Base-by-base conservation (phyloP, 2,329 filamentous ascomycete genomes). In the Claviceps paspali region DNA sequence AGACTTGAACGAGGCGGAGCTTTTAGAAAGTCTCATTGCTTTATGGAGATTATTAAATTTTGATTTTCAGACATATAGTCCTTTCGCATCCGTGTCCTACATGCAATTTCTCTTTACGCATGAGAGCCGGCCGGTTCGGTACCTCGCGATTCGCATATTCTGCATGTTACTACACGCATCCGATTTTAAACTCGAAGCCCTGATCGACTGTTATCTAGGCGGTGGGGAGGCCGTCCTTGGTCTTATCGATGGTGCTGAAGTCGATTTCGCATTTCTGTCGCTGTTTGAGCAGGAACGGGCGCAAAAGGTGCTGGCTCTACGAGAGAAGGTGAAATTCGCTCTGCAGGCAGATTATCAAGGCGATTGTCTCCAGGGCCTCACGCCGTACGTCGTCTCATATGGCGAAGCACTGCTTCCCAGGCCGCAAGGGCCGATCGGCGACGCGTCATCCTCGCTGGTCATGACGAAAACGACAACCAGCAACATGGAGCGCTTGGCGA, bases 101-200 rank as follows among this genome's bases (percentile, higher is more conserved):
- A 65, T 94, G 30, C 77, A 86, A 57, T 59, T 59, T 22, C 63
- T 92, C 10, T 80, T 94, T 47, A 62, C 65, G 36, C 71, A 79
- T 52, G 50, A 59, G 33, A 66, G 69, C 46, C 62, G 59, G 41
- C 61, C 71, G 12, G 71, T 93, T 35, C 75, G 82, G 57, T 94
- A 87, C 56, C 66, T 96, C 42, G 80, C 86, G 11, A 70, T 93
- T 39, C 75, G 85, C 44, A 74, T 87, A 41, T 82, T 94, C 45
- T 86, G 80, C 51, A 67, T 84, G 44, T 74, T 85, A 40, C 73
- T 92, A 47, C 76, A 76, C 49, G 82, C 82, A 22, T 80, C 91
- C 4, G 91, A 98, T 55, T 65, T 70, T 45, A 83, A 83, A 43
- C 68, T 82, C 33, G 79, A 92, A 51, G 64, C 71, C 34, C 78